Conservation (phyloP, 2,329 filamentous ascomycete genomes). For the Geosmithia putterillii region DNA sequence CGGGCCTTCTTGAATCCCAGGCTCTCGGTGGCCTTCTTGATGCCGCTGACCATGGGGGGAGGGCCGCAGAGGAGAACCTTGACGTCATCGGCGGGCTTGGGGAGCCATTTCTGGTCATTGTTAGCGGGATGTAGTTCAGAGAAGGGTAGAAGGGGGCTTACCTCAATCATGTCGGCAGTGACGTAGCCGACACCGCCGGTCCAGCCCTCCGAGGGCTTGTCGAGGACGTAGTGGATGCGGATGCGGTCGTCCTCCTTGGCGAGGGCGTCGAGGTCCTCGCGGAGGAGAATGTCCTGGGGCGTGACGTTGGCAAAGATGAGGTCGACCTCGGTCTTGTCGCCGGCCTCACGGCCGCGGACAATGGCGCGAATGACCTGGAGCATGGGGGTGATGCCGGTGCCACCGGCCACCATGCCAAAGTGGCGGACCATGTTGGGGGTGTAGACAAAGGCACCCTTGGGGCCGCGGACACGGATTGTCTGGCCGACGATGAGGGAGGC, state of each 20-base stretch:
- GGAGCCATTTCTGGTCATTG: conserved; percentile 54
- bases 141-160: conserved; percentile 22
- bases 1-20: conserved; percentile 87
- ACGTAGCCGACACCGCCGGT: conserved; percentile 89
- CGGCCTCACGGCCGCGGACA: conserved; percentile 63
- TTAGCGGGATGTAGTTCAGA: not conserved
- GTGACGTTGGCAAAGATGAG: conserved; percentile 97
- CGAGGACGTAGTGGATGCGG: conserved; percentile 87
- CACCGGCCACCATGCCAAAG: conserved; percentile 97
- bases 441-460: conserved; percentile 97
- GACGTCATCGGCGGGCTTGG: conserved; percentile 72
- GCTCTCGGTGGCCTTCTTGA: conserved; percentile 90
- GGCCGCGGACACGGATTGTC: conserved; percentile 80
- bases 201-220: conserved; percentile 90
- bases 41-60: conserved; percentile 88
- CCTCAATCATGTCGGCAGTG: conserved; percentile 89
- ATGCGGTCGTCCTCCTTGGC: conserved; percentile 68
- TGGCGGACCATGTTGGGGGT: conserved; percentile 91
- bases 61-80: conserved; percentile 94
- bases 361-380: conserved; percentile 90
- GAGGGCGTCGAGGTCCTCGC: conserved; percentile 78
- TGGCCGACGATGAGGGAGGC: conserved; percentile 72
- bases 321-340: conserved; percentile 80
- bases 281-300: conserved; percentile 80
- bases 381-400: conserved; percentile 98